phyloP scores from a whole-genome alignment of 1,139 yeast genomes.

The Yamadazyma dushanensis region DNA sequence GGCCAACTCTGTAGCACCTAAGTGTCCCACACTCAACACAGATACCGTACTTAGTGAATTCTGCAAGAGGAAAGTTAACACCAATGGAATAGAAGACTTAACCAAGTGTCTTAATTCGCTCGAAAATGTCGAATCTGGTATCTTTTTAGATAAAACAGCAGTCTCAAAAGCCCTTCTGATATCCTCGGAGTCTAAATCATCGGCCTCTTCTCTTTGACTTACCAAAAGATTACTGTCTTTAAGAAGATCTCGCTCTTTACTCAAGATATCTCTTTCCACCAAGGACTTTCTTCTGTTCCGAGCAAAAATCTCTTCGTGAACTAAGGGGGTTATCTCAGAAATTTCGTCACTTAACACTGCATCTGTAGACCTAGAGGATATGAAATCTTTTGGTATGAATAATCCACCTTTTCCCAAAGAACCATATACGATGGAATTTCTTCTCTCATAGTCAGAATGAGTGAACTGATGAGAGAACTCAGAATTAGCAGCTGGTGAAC shows the following conservation, averaged over 20 bases:
- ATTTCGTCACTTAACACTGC: constrained; percentile 15
- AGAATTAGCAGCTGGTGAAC: constrained; percentile 1
- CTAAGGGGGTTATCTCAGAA: constrained; percentile 16
- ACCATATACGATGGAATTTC: constrained; percentile 55
- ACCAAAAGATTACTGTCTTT: constrained; percentile 26
- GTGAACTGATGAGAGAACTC: constrained; percentile 39
- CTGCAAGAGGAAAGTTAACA: constrained; percentile 54
- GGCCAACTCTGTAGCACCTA: constrained; percentile 58
- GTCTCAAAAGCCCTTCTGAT: constrained; percentile 37
- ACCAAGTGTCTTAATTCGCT: constrained; percentile 43
- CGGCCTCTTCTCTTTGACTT: constrained; percentile 6
- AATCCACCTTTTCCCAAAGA: constrained; percentile 56
- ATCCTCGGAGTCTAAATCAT: constrained; percentile 21
- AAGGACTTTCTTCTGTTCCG: constrained; percentile 24
- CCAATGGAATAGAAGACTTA: constrained; percentile 50
- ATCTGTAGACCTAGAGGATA: constrained; percentile 12
- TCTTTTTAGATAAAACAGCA: constrained; percentile 30
- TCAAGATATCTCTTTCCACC: constrained; percentile 28
- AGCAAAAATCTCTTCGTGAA: constrained; percentile 14
- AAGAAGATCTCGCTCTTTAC: constrained; percentile 40
- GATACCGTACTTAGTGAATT: constrained; percentile 59
- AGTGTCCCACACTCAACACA: constrained; percentile 58
- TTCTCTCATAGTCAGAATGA: constrained; percentile 47
- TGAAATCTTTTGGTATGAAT: constrained; percentile 52
- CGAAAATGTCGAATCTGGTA: constrained; percentile 25